These are phyloP conservation scores for Camellia granthamiana DNA, from an alignment of 148 eudicot species.

Conservation along the genomic window DNA sequence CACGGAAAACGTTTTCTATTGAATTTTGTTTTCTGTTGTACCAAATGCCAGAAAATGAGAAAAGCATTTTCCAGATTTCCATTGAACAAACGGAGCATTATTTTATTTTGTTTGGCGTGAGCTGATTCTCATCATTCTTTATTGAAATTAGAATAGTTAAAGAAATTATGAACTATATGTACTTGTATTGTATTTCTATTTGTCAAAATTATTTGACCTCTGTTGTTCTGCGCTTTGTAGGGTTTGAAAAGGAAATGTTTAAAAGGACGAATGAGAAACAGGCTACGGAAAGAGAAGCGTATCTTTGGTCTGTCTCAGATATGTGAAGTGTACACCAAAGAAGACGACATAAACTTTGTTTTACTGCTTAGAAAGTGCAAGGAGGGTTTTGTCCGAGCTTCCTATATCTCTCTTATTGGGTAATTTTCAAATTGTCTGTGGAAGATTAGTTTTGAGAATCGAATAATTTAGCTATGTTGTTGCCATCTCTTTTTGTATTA, in stretches of 20 bases:
- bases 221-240: constrained; percentile 29
- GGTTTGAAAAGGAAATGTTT: constrained; percentile 72
- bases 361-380: no score
- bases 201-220: neutral
- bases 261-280: constrained; percentile 71
- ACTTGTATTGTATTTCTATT: neutral
- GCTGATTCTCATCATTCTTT: neutral
- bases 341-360: no score
- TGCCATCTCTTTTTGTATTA: no score
- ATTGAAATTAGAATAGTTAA: no score
- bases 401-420: no score
- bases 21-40: no score
- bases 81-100: no score
- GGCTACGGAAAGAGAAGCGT: constrained; percentile 91
- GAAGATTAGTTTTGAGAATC: neutral
- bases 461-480: no score
- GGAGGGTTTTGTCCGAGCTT: no score
- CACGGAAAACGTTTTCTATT: no score
- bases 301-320: constrained; percentile 92
- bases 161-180: neutral
- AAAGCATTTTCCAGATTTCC: no score
- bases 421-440: neutral
- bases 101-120: neutral
- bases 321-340: constrained; percentile 43
- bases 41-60: no score